Conservation (phyloP, 768 basidiomycete species). For the Boletus reticulatus region DNA sequence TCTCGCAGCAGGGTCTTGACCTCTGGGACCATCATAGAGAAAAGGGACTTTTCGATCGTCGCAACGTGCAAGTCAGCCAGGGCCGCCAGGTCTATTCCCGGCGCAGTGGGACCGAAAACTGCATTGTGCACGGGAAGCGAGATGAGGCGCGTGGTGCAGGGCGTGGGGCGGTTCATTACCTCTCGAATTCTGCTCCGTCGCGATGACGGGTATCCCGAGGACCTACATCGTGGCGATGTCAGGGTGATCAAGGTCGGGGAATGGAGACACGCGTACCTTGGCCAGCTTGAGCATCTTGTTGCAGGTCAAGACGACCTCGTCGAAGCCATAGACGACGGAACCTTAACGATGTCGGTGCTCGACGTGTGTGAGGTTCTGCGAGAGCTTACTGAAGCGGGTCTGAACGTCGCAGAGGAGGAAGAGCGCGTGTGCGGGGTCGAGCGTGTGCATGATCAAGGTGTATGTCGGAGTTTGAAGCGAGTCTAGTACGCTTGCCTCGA, state of each 20-base stretch:
- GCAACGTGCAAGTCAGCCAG: slow-evolving; percentile 58
- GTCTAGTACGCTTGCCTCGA: neutral
- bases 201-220: slow-evolving; percentile 68
- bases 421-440: slow-evolving; percentile 42
- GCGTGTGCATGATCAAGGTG: slow-evolving; percentile 19
- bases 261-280: slow-evolving; percentile 41
- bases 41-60: slow-evolving; percentile 72
- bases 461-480: slow-evolving; percentile 26
- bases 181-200: slow-evolving; percentile 81
- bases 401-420: slow-evolving; percentile 89
- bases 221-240: slow-evolving; percentile 30
- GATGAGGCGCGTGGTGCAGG: slow-evolving; percentile 3
- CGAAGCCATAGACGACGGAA: slow-evolving; percentile 64
- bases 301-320: slow-evolving; percentile 63
- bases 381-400: slow-evolving; percentile 60
- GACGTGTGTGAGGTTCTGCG: neutral
- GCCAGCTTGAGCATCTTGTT: slow-evolving; percentile 78
- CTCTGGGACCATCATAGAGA: slow-evolving; percentile 82
- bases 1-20: slow-evolving; percentile 50
- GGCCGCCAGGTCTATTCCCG: slow-evolving; percentile 53
- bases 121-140: neutral
- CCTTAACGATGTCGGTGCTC: slow-evolving; percentile 22
- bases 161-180: slow-evolving; percentile 39
- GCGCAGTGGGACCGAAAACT: slow-evolving; percentile 71
- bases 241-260: neutral